Evolutionary conservation across 164 flowering plant species (phyloP).

Genomic region (Hamamelis virginiana): DNA sequence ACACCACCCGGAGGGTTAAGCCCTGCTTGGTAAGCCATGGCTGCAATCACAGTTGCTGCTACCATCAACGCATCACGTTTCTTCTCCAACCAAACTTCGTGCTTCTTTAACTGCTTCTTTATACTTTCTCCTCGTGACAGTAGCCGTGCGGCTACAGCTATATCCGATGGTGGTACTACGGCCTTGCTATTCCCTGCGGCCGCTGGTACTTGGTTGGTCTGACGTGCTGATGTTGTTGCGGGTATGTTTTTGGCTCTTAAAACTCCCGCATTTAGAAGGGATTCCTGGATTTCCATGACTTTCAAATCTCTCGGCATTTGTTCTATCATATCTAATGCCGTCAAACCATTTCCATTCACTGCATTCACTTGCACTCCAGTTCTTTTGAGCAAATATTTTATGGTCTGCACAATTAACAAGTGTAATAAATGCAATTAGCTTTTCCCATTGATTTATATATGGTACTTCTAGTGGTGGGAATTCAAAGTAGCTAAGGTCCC

Average conservation of each 20-base stretch:
- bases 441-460: neutral
- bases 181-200: too few relatives aligned
- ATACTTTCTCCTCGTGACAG: too few relatives aligned
- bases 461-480: too few relatives aligned
- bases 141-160: too few relatives aligned
- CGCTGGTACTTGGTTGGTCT: too few relatives aligned
- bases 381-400: neutral
- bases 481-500: too few relatives aligned
- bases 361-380: constrained; percentile 2
- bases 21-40: constrained; percentile 26
- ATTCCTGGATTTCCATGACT: neutral
- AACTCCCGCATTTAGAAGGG: neutral
- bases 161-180: too few relatives aligned
- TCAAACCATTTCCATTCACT: neutral
- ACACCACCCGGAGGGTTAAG: constrained; percentile 22
- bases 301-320: neutral
- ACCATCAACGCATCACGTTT: constrained; percentile 20
- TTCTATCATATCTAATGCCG: constrained; percentile 7
- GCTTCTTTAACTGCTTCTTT: too few relatives aligned
- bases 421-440: neutral
- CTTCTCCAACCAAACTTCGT: constrained; percentile 3
- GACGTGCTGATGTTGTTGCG: too few relatives aligned
- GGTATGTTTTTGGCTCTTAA: neutral
- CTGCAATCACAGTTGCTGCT: constrained; percentile 23
- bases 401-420: neutral